A percentile compares a stretch with the other conserved stretches of the same genome.
These are phyloP conservation scores for Ceriops zippeliana DNA, from an alignment of 345 rosid genomes.

Conservation along the genomic window DNA sequence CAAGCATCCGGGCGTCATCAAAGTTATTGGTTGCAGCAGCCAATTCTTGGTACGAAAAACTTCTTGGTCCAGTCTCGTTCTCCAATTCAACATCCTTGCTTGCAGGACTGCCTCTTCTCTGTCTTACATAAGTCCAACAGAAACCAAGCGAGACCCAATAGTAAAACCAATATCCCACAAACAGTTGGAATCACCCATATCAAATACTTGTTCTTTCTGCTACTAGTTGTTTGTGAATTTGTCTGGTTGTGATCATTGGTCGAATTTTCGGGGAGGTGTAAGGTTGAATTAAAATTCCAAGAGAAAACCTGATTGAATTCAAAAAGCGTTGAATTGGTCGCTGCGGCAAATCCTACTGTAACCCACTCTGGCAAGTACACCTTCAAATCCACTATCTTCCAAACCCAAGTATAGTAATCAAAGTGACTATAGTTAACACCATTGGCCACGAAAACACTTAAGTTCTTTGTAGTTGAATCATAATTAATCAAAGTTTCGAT, in stretches of 20 bases:
- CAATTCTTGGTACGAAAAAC: too few species aligned
- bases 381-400: background rate
- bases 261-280: background rate
- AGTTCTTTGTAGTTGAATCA: background rate
- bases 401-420: rapidly evolving
- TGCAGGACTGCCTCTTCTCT: too few species aligned
- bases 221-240: too few species aligned
- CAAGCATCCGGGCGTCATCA: too few species aligned
- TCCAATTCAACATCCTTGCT: too few species aligned
- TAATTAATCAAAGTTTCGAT: background rate
- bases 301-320: background rate
- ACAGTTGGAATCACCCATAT: background rate
- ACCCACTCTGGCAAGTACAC: background rate
- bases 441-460: background rate
- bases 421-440: background rate
- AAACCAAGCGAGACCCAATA: background rate
- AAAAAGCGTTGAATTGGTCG: rapidly evolving
- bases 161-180: background rate
- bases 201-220: background rate
- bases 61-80: too few species aligned
- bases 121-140: too few species aligned
- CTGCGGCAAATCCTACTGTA: background rate
- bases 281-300: background rate
- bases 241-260: background rate
- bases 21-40: too few species aligned